These are phyloP conservation scores for Colletotrichum tropicale DNA, from an alignment of 2,329 filamentous ascomycete species.

Conservation along the genomic window DNA sequence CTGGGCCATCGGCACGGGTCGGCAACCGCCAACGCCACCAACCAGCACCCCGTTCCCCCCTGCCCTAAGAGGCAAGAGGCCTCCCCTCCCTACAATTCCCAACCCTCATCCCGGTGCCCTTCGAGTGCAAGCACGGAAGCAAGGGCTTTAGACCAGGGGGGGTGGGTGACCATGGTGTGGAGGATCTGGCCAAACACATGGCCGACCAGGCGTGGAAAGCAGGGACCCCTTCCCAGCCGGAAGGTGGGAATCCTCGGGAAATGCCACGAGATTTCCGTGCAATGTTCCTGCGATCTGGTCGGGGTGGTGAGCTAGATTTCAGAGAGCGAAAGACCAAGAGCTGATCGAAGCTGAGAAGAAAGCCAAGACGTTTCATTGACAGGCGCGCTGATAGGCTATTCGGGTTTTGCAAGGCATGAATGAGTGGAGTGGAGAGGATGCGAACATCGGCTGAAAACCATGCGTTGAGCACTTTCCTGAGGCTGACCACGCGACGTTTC, in stretches of 20 bases:
- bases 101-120: background rate
- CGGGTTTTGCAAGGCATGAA: background rate
- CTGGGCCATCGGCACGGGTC: background rate
- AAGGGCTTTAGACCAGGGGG: background rate
- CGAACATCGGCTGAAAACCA: background rate
- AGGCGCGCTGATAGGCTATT: background rate
- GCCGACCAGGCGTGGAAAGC: background rate
- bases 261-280: background rate
- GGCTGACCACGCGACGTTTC: conserved; percentile 5
- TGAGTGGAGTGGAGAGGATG: background rate
- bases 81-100: background rate
- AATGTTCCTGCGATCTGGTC: background rate
- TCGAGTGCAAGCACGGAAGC: background rate
- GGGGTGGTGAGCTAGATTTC: background rate
- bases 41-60: background rate
- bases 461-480: background rate
- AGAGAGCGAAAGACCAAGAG: background rate
- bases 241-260: background rate
- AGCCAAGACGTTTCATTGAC: background rate
- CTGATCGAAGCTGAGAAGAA: background rate
- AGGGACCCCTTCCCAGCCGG: background rate
- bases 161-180: background rate
- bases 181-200: background rate
- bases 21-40: background rate
- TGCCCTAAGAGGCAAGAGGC: background rate